Evolutionary conservation across 306 rosid genomes (phyloP).

Genomic region (Aeschynomene evenia): DNA sequence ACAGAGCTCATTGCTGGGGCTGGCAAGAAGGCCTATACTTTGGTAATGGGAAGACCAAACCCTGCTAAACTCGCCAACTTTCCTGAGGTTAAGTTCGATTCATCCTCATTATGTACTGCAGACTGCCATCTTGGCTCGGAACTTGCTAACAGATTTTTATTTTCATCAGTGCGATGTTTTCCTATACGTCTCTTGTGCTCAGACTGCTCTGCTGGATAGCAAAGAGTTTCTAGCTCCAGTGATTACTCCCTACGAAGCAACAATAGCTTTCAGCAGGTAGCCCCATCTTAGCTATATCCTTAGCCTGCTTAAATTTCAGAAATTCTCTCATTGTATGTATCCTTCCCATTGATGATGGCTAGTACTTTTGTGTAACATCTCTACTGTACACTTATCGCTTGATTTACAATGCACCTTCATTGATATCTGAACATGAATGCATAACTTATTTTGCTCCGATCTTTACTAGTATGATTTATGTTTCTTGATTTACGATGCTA

Average conservation of each 20-base stretch:
- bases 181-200: conserved; percentile 82
- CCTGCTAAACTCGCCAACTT: conserved; percentile 98
- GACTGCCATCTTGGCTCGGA: conserved; percentile 15
- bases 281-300: background rate
- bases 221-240: conserved; percentile 93
- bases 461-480: background rate
- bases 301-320: background rate
- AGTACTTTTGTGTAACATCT: background rate
- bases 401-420: background rate
- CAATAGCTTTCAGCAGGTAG: conserved; percentile 89
- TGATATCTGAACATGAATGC: background rate
- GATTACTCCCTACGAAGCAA: conserved; percentile 89
- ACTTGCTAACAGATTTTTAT: conserved; percentile 13
- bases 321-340: background rate
- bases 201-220: conserved; percentile 91
- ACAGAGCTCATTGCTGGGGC: conserved; percentile 70
- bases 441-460: background rate
- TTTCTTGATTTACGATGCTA: conserved; percentile 15
- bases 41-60: conserved; percentile 90
- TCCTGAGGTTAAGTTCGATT: conserved; percentile 68
- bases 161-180: conserved; percentile 83
- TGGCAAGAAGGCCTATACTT: conserved; percentile 82
- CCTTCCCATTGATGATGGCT: background rate
- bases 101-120: background rate
- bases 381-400: conserved; percentile 1